These are phyloP conservation scores for Extremus antarcticus DNA, from an alignment of 495 filamentous ascomycete species.

Conservation along the genomic window DNA sequence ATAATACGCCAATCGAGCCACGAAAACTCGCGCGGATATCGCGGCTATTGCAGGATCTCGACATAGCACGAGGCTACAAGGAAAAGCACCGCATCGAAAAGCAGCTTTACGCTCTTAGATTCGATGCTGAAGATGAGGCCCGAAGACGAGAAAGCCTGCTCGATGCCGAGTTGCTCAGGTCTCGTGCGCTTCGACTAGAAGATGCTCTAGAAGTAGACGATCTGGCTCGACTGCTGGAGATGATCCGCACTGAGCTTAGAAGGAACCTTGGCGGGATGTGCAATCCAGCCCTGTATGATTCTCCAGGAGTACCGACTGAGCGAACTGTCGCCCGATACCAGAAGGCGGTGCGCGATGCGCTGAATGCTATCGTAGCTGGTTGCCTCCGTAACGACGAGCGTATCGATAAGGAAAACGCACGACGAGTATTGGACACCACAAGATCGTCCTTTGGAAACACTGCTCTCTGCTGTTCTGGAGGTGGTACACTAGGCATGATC, in stretches of 20 bases:
- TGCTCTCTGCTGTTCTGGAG: constrained; percentile 77
- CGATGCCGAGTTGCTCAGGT: neutral
- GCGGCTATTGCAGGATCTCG: neutral
- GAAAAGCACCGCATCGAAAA: neutral
- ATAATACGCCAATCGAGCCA: neutral
- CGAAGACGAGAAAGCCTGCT: neutral
- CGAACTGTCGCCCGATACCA: neutral
- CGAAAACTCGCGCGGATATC: neutral
- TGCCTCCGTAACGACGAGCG: neutral
- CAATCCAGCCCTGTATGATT: neutral
- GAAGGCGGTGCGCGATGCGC: neutral
- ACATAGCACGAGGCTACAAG: neutral
- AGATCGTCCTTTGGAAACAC: constrained; percentile 89
- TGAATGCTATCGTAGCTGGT: neutral
- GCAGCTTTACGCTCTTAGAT: neutral
- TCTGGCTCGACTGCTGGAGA: neutral
- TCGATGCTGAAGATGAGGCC: neutral
- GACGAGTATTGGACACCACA: too few species aligned
- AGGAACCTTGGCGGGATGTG: neutral
- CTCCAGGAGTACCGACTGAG: neutral
- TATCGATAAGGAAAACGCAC: neutral
- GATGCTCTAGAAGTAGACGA: neutral
- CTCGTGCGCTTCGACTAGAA: neutral
- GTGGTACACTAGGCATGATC: constrained; percentile 90
- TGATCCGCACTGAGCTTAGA: neutral